Evolutionary conservation across 495 filamentous ascomycete genomes (phyloP), one percentile per base, ranked within the genome.

Genomic region (Aspergillus nanangensis): DNA sequence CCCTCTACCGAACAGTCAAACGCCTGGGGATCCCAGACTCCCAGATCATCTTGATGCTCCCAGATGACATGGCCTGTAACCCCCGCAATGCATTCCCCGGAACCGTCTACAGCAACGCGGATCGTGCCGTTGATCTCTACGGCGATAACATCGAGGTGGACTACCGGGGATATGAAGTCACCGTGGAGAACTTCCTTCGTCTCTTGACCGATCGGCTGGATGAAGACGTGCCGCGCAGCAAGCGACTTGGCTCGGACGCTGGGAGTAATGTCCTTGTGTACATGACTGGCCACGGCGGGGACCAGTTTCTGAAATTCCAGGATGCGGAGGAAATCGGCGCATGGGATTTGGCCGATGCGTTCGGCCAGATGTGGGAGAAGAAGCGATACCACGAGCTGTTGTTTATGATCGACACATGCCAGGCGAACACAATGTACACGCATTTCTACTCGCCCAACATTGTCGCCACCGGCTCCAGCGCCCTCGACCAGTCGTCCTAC

Each of bases 291-390:
- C 93, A 98, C 57, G 93, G 93, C 15, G 93, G 93, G n/a, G 95
- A 96, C 58, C 90, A 95, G 65, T 98, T 98, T 61, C 68, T 98
- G 46, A 98, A 98, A 63, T 98, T 98, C 65, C 93, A 98, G 61
- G 93, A 98, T 51, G 86, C 89, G 20, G 93, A 98, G 70, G 93
- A 98, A 67, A 96, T 98, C 38, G 90, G 89, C 46, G 88, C 89
- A 0, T 96, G 92, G 67, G 93, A 98, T 72, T 69, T 98, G 41
- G 93, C 93, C 20, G 88, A 98, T 71, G 93, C 94, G 10, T 97
- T 98, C 64, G 92, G 92, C 66, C 93, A 98, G 78, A 98, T 98
- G 93, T 96, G 91, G 89, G 94, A 98, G 73, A 98, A 98, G 82
- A 90, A 91, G 71, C 79, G 93, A 69, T 91, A 77, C 45, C 88